phyloP scores from a whole-genome alignment of 805 yeast genomes.

The Hanseniaspora nectarophila region DNA sequence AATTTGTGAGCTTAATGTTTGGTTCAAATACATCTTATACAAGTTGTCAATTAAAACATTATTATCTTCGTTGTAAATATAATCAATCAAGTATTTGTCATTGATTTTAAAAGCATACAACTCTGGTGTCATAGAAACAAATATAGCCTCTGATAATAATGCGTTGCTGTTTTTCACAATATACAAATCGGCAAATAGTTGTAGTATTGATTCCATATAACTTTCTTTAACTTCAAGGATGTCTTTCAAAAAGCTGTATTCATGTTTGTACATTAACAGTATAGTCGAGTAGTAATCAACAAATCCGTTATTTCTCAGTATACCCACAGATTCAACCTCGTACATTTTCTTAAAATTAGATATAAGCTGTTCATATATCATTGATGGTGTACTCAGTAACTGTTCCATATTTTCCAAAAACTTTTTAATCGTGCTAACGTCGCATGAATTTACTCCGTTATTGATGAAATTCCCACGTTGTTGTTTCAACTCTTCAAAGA shows the following conservation, averaged over 20 bases:
- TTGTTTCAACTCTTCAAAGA: background rate
- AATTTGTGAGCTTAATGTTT: background rate
- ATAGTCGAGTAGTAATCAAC: background rate
- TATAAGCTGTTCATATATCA: background rate
- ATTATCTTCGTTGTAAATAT: slow-evolving; percentile 1
- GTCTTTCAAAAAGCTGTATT: background rate
- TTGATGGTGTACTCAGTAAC: background rate
- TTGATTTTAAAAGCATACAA: background rate
- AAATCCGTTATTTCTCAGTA: background rate
- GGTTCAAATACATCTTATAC: slow-evolving; percentile 1
- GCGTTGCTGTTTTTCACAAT: background rate
- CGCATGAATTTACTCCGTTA: background rate
- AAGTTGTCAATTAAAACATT: background rate
- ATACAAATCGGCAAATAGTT: background rate
- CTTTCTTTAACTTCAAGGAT: background rate
- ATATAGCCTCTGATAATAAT: background rate
- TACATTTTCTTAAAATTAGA: background rate
- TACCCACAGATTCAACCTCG: background rate
- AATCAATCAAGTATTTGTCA: slow-evolving; percentile 1
- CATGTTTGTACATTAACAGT: background rate
- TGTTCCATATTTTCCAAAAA: background rate
- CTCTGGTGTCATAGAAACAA: background rate
- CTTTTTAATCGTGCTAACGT: background rate
- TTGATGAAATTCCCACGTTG: background rate
- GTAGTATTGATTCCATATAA: background rate